These are phyloP conservation scores for Rhizopogon salebrosus DNA, from an alignment of 768 basidiomycete species.

Conservation along the genomic window DNA sequence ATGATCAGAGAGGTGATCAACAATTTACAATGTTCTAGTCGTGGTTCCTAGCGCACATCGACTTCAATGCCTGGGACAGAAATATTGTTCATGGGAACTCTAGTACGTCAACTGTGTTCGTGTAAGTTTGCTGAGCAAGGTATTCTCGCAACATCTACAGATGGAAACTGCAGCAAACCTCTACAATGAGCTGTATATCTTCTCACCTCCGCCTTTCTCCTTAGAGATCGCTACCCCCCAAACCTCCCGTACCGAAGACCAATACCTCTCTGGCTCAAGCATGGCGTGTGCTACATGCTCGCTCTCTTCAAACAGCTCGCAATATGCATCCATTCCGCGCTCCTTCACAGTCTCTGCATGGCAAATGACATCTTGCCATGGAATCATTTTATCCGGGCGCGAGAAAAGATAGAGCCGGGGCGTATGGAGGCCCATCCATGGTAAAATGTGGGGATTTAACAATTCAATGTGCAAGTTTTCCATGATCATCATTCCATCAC, in stretches of 20 bases:
- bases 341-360: conserved; percentile 20
- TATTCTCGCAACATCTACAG: neutral
- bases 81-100: too few species aligned
- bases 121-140: neutral
- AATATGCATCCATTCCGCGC: conserved; percentile 19
- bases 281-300: conserved; percentile 31
- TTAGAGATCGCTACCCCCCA: conserved; percentile 14
- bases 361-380: conserved; percentile 19
- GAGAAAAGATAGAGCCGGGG: conserved; percentile 34
- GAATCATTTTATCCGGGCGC: conserved; percentile 24
- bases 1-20: neutral
- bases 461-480: conserved; percentile 9
- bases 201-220: neutral
- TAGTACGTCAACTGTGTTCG: too few species aligned
- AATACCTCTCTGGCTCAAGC: conserved; percentile 23
- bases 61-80: too few species aligned
- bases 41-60: too few species aligned
- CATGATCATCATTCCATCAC: conserved; percentile 7
- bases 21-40: too few species aligned
- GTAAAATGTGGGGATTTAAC: conserved; percentile 21
- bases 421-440: conserved; percentile 25
- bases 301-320: conserved; percentile 29
- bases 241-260: conserved; percentile 17
- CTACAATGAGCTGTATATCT: neutral
- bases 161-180: neutral